These are phyloP conservation scores for Rhodotorula diobovata DNA, from an alignment of 768 basidiomycete species.

Conservation along the genomic window DNA sequence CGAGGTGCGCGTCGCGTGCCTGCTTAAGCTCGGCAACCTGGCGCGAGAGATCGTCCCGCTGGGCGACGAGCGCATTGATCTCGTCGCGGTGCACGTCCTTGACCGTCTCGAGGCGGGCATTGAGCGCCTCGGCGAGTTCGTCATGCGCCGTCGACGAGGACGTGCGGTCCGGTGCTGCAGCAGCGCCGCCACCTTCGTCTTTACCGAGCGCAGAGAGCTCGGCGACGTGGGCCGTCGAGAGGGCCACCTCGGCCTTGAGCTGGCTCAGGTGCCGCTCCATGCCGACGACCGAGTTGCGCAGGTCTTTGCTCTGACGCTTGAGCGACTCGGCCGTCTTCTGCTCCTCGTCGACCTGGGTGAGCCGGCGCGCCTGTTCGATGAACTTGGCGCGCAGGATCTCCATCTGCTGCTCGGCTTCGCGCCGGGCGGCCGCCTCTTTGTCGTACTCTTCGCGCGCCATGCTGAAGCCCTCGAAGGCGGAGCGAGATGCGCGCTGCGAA, in stretches of 20 bases:
- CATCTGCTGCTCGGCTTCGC: constrained; percentile 89
- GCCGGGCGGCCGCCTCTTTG: constrained; percentile 75
- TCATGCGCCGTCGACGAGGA: constrained; percentile 20
- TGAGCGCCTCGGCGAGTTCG: constrained; percentile 62
- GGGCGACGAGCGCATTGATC: constrained; percentile 72
- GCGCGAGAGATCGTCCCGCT: constrained; percentile 69
- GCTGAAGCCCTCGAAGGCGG: constrained; percentile 83
- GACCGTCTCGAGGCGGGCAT: constrained; percentile 76
- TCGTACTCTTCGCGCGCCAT: constrained; percentile 95
- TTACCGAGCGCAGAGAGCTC: constrained; percentile 70
- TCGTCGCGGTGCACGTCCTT: constrained; percentile 83
- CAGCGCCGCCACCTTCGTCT: constrained; percentile 52
- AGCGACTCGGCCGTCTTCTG: constrained; percentile 68
- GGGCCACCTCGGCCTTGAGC: constrained; percentile 80
- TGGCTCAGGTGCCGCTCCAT: constrained; percentile 82
- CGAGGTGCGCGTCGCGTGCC: constrained; percentile 76
- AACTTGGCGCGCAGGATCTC: constrained; percentile 75
- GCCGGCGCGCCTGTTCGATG: constrained; percentile 79
- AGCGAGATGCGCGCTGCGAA: constrained; percentile 75
- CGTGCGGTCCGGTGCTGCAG: constrained; percentile 22
- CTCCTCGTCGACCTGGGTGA: constrained; percentile 77
- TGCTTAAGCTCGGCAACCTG: constrained; percentile 84
- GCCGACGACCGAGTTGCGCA: constrained; percentile 66
- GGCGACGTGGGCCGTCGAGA: constrained; percentile 87
- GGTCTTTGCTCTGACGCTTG: constrained; percentile 70